phyloP scores from a whole-genome alignment of 2,329 filamentous ascomycete species.

The Colletotrichum orbiculare region DNA sequence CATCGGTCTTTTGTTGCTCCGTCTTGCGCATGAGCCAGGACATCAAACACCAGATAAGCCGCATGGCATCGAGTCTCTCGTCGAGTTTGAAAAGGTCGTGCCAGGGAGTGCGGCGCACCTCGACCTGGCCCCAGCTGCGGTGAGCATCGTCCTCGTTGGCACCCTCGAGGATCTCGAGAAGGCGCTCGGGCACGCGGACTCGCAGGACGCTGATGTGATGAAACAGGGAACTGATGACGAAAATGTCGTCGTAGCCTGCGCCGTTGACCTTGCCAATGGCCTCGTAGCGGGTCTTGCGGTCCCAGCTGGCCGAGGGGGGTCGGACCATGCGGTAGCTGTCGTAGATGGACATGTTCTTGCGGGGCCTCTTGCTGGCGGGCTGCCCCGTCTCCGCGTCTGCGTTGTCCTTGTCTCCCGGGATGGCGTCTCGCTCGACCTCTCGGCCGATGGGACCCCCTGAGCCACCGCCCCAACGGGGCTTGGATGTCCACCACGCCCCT shows the following conservation, averaged over 20 bases:
- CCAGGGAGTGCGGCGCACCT: conserved; percentile 70
- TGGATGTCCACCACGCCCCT: conserved; percentile 70
- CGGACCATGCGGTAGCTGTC: conserved; percentile 73
- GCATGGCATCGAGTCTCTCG: conserved; percentile 67
- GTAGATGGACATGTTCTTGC: conserved; percentile 68
- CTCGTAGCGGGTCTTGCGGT: conserved; percentile 67
- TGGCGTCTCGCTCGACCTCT: conserved; percentile 63
- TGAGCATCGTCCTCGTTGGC: conserved; percentile 47
- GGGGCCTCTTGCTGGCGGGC: conserved; percentile 58
- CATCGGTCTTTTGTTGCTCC: conserved; percentile 40
- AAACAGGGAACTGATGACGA: conserved; percentile 69
- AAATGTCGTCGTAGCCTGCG: conserved; percentile 68
- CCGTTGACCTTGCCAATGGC: conserved; percentile 64
- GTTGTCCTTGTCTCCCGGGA: conserved; percentile 59
- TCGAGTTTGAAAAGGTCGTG: conserved; percentile 67
- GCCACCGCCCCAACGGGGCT: conserved; percentile 72
- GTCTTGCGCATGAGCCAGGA: conserved; percentile 66
- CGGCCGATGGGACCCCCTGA: conserved; percentile 71
- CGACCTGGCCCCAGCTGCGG: conserved; percentile 62
- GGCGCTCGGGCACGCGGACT: conserved; percentile 65
- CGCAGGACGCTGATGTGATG: conserved; percentile 70
- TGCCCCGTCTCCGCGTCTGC: conserved; percentile 38
- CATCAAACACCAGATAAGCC: conserved; percentile 69
- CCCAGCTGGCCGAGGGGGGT: conserved; percentile 68
- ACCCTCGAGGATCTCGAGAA: conserved; percentile 66